Conservation (phyloP, 306 rosid genomes). For the Vigna nakashimae region DNA sequence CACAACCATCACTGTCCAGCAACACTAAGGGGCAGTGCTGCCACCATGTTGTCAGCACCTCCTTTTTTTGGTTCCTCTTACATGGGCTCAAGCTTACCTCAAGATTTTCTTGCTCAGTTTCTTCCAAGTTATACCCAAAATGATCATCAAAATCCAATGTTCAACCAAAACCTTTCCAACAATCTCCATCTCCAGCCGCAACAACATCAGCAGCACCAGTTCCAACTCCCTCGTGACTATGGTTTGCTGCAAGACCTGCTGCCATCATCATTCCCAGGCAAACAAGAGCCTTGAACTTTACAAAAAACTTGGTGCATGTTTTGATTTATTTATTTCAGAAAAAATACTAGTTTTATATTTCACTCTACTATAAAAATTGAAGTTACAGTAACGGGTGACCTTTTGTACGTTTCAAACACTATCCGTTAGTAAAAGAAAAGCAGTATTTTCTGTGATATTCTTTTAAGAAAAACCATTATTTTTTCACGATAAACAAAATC, state of each 20-base stretch:
- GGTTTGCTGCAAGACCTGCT: conserved; percentile 78
- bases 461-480: not conserved
- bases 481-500: not conserved
- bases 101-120: conserved; percentile 69
- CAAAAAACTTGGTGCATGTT: conserved; percentile 13
- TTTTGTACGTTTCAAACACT: not conserved
- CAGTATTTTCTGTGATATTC: not conserved
- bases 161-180: conserved; percentile 53
- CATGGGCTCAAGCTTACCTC: conserved; percentile 51
- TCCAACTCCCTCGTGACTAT: conserved; percentile 55
- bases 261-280: conserved; percentile 63
- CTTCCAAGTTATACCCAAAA: conserved; percentile 57
- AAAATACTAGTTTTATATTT: not conserved
- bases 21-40: conserved; percentile 71
- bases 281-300: conserved; percentile 56
- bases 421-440: not conserved
- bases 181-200: not conserved
- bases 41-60: conserved; percentile 59
- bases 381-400: not conserved
- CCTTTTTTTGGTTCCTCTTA: conserved; percentile 55
- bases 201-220: conserved; percentile 46
- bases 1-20: conserved; percentile 91
- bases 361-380: not conserved
- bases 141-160: conserved; percentile 48
- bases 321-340: not conserved